Percentiles rank a stretch among this genome's conserved stretches.
phyloP scores from a whole-genome alignment of 2,329 filamentous ascomycete species.

The Alternaria incomplexa region DNA sequence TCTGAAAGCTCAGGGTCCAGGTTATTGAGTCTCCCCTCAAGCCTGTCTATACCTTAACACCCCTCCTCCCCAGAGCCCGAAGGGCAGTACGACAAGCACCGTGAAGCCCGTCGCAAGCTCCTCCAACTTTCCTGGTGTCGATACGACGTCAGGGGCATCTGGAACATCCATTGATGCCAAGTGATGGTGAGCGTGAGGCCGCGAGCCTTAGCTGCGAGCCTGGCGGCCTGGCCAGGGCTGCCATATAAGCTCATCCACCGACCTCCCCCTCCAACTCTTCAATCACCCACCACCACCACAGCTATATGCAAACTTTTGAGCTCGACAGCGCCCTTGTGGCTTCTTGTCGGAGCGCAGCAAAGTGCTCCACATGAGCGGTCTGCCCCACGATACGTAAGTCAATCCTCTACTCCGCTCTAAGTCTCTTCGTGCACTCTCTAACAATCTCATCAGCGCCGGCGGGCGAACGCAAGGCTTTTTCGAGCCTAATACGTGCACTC shows the following conservation, averaged over 20 bases:
- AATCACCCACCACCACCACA: slow-evolving; percentile 2
- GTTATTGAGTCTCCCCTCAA: background rate
- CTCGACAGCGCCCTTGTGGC: background rate
- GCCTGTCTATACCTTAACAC: background rate
- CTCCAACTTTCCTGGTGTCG: slow-evolving; percentile 10
- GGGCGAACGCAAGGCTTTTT: background rate
- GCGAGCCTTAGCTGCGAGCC: background rate
- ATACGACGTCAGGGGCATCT: slow-evolving; percentile 1
- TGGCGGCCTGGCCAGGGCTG: slow-evolving; percentile 3
- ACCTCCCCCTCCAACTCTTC: slow-evolving; percentile 7
- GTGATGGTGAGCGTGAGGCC: slow-evolving; percentile 7
- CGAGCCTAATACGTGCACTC: background rate
- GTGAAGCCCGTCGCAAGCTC: background rate
- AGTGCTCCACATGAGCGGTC: background rate
- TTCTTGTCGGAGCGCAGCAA: background rate
- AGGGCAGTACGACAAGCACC: background rate
- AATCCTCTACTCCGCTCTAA: background rate
- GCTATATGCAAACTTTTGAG: background rate
- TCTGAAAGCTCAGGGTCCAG: background rate
- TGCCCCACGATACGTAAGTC: background rate
- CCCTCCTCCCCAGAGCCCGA: background rate
- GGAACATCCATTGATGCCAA: background rate
- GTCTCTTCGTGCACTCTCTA: background rate
- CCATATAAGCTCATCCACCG: slow-evolving; percentile 3
- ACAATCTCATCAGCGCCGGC: background rate